These are phyloP conservation scores for Solanum gracilifrons DNA, from an alignment of 257 asterid genomes.

Conservation along the genomic window DNA sequence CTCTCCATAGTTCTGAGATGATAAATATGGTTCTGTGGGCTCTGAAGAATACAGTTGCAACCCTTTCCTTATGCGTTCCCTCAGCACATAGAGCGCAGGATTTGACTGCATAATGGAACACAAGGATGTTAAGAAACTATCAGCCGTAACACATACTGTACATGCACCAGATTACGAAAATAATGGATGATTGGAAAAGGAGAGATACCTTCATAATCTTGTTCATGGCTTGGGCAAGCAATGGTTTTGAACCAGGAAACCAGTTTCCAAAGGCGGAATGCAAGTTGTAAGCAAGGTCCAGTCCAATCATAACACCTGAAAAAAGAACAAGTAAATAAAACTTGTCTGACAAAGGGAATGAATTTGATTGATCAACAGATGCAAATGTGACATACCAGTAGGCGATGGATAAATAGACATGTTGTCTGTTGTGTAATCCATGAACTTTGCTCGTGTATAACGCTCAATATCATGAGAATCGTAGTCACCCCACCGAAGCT, in stretches of 20 bases:
- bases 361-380: neutral
- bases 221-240: constrained; percentile 99
- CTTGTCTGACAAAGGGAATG: neutral
- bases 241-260: constrained; percentile 99
- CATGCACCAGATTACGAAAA: neutral
- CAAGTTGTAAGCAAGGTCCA: constrained; percentile 91
- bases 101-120: constrained; percentile 53
- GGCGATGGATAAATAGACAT: constrained; percentile 99
- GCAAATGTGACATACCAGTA: constrained; percentile 42
- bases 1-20: constrained; percentile 98
- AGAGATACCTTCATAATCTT: constrained; percentile 88
- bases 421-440: constrained; percentile 98
- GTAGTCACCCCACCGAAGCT: constrained; percentile 99
- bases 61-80: constrained; percentile 96
- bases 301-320: constrained; percentile 96
- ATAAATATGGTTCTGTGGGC: constrained; percentile 95
- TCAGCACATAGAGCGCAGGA: constrained; percentile 87
- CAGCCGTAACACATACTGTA: neutral
- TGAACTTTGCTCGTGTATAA: constrained; percentile 89
- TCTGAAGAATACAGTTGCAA: constrained; percentile 95
- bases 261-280: constrained; percentile 99
- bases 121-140: neutral
- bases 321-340: neutral
- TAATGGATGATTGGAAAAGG: neutral
- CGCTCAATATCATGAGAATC: constrained; percentile 98